Base-by-base conservation (phyloP, 306 rosid genomes). In the Corylus avellana region DNA sequence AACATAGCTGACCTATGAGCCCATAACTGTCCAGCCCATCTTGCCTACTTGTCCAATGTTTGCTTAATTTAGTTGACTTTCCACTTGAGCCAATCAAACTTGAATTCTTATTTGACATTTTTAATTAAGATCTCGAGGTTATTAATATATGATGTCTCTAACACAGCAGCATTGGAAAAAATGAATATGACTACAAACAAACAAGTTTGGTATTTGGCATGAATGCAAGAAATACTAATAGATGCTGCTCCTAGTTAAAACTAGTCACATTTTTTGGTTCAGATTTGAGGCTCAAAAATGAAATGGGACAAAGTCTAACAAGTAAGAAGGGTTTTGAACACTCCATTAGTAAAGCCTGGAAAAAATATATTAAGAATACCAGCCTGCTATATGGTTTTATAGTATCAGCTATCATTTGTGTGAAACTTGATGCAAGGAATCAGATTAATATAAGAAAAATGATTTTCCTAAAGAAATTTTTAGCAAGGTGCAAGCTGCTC, bases 341-440 rank as follows among this genome's bases (percentile, higher is more conserved):
- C 39, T 13, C 44, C 44, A 5, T 25, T 62, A 12, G 68, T 42
- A 13, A 62, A 62, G 42, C 68, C 9, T 62, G 68, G 8, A 29
- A 62, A 61, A 16, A 62, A 62, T 27, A 13, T 62, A 62, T 42
- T 42, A 42, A 62, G 68, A 56, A 56, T 56, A 64, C 70, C 48
- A 14, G 32, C 10, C 64, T 22, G 64, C 64, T 10, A 58, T 35
- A 17, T 8, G 46, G 48, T 14, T 32, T 16, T 64, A 8, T 17
- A 64, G n/a, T 6, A 14, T 64, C 18, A 37, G 47, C 10, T 64
- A 64, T 64, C 48, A 13, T 11, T 64, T 16, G 12, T 16, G 12
- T 32, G 46, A 17, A 32, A 64, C 70, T 64, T 64, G 70, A 32
- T 64, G 25, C 20, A 64, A 64, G 70, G 22, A 35, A 14, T 64